Evolutionary conservation across 306 rosid species (phyloP), one percentile per base, ranked within the genome.

Genomic region (Mimosa pudica): DNA sequence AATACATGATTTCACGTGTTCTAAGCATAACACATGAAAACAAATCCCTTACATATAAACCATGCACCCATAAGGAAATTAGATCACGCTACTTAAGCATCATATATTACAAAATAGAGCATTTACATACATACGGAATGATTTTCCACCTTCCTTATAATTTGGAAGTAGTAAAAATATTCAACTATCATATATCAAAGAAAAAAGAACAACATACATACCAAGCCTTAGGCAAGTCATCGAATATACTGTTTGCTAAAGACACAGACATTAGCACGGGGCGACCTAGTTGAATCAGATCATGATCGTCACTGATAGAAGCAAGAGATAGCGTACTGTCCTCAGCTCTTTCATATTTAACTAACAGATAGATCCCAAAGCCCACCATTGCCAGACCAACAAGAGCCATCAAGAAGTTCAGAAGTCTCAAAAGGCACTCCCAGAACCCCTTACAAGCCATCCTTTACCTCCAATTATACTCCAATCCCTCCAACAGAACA

Each of bases 381-480:
- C 93, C 99, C 81, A 95, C 93, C 67, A 90, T 88, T 70, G 98
- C 92, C 79, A 95, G 88, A 87, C 98, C 98, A 85, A 82, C 79
- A 60, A 95, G 78, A 70, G 90, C 90, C 77, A 93, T 62, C 61
- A 95, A 45, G 87, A 95, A 88, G 90, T 95, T 95, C 66, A 95
- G 86, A 80, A 95, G 87, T 90, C 93, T 95, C 89, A 95, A 87
- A 66, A 93, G 82, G 74, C 90, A 95, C 87, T 87, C 98, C 85
- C 93, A 95, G 81, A 86, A 95, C 47, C 99, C 98, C 85, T 85
- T 90, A 85, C 99, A 95, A 0, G 98, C 91, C 99, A 95, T 94
- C 87, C 70, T 87, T 81, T 69, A 80, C 79, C 65, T 57, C 38
- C 16, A 70, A 77, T 17, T 58, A 13, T 64, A 47, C 76, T 79